A percentile compares a stretch with the other conserved stretches of the same genome.
Conservation (phyloP, 2,329 filamentous ascomycete genomes). For the Hypocrella siamensis region DNA sequence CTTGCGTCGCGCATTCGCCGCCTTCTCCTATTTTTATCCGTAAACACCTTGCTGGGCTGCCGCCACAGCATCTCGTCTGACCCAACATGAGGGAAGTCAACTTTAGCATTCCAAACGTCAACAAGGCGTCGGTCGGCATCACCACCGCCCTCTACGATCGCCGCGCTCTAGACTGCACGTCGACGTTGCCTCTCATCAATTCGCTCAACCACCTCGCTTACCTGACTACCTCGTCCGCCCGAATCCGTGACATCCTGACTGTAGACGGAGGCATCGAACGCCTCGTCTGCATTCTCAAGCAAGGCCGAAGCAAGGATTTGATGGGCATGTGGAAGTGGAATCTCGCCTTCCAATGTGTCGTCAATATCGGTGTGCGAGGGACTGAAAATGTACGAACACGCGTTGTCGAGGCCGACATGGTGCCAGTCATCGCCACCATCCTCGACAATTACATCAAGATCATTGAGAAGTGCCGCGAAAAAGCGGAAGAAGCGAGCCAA, state of each 20-base stretch:
- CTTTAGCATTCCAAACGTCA: constrained; percentile 98
- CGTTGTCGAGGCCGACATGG: constrained; percentile 97
- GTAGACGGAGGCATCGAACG: constrained; percentile 97
- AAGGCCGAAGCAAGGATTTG: constrained; percentile 91
- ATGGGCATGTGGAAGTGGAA: constrained; percentile 99
- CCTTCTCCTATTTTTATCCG: too few species aligned
- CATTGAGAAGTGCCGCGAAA: constrained; percentile 78
- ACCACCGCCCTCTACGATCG: constrained; percentile 97
- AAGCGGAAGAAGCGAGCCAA: constrained; percentile 67
- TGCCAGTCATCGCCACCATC: constrained; percentile 95
- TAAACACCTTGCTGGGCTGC: too few species aligned
- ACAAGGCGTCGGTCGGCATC: constrained; percentile 97
- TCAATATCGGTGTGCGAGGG: constrained; percentile 94
- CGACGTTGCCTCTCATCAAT: constrained; percentile 93
- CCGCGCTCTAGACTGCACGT: constrained; percentile 93
- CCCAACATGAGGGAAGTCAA: constrained; percentile 95
- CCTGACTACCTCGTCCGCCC: constrained; percentile 91
- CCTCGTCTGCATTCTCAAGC: constrained; percentile 93
- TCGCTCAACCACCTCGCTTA: constrained; percentile 98
- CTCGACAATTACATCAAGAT: constrained; percentile 97
- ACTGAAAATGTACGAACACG: constrained; percentile 88
- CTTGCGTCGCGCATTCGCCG: constrained; percentile 1
- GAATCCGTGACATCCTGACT: constrained; percentile 93
- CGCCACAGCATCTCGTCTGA: constrained; percentile 5
- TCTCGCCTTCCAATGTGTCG: constrained; percentile 93